phyloP scores from a whole-genome alignment of 306 rosid genomes.

The cucumber (Cucumis sativus) region Cucumber_9930_V3 NC_026661.2:10300501-10301000 shows the following conservation, averaged over 20 bases:
- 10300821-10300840: constrained; percentile 86
- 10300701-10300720: background rate
- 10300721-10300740: background rate
- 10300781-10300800: constrained; percentile 39
- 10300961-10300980: constrained; percentile 87
- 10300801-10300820: constrained; percentile 76
- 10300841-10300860: constrained; percentile 92
- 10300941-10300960: constrained; percentile 75
- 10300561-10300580: constrained; percentile 75
- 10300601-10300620: constrained; percentile 88
- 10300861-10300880: constrained; percentile 84
- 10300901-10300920: constrained; percentile 94
- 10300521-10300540: constrained; percentile 92
- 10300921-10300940: constrained; percentile 48
- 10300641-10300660: constrained; percentile 85
- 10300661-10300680: background rate
- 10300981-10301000: constrained; percentile 79
- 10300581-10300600: constrained; percentile 93
- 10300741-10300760: background rate
- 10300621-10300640: constrained; percentile 86
- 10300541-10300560: constrained; percentile 70
- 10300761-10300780: background rate
- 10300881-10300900: constrained; percentile 80
- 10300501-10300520: constrained; percentile 93
- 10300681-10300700: background rate